Conservation (phyloP, 306 rosid genomes). For the Canavalia ensiformis region DNA sequence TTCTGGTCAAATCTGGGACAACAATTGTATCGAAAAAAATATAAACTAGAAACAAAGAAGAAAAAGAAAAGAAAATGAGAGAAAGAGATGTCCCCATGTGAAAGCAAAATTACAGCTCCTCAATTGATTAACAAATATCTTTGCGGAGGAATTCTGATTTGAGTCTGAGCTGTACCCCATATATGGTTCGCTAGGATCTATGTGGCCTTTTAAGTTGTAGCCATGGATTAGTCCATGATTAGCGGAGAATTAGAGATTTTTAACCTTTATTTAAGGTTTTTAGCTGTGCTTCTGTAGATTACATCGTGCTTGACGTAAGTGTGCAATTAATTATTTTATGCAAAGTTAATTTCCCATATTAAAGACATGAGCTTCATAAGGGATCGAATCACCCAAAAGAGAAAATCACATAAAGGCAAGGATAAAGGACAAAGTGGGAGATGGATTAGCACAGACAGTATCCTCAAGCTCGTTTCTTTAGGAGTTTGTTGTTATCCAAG, state of each 20-base stretch:
- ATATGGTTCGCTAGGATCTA: slow-evolving; percentile 43
- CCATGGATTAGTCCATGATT: slow-evolving; percentile 64
- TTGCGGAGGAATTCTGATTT: slow-evolving; percentile 37
- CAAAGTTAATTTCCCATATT: slow-evolving; percentile 12
- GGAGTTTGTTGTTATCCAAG: slow-evolving; percentile 25
- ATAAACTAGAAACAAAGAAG: background rate
- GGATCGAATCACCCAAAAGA: slow-evolving; percentile 34
- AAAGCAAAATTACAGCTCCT: slow-evolving; percentile 48
- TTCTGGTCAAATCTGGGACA: slow-evolving; percentile 40
- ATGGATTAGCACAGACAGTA: slow-evolving; percentile 38
- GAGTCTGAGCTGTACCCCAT: slow-evolving; percentile 71
- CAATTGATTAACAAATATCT: slow-evolving; percentile 40
- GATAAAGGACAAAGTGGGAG: slow-evolving; percentile 26
- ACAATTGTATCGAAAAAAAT: slow-evolving; percentile 33
- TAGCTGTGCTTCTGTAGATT: slow-evolving; percentile 41
- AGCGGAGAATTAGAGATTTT: slow-evolving; percentile 56
- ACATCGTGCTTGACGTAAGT: slow-evolving; percentile 50
- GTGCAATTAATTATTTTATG: background rate
- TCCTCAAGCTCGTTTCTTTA: slow-evolving; percentile 35
- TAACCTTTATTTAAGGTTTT: background rate
- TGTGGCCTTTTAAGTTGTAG: slow-evolving; percentile 42
- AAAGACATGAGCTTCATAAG: slow-evolving; percentile 38
- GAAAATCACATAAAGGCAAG: slow-evolving; percentile 31
- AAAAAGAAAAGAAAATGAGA: background rate
- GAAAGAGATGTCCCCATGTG: slow-evolving; percentile 45